A percentile compares a stretch with the other conserved stretches of the same genome.
Conservation (phyloP, 2,329 filamentous ascomycete genomes). For the Fusarium phyllophilum region DNA sequence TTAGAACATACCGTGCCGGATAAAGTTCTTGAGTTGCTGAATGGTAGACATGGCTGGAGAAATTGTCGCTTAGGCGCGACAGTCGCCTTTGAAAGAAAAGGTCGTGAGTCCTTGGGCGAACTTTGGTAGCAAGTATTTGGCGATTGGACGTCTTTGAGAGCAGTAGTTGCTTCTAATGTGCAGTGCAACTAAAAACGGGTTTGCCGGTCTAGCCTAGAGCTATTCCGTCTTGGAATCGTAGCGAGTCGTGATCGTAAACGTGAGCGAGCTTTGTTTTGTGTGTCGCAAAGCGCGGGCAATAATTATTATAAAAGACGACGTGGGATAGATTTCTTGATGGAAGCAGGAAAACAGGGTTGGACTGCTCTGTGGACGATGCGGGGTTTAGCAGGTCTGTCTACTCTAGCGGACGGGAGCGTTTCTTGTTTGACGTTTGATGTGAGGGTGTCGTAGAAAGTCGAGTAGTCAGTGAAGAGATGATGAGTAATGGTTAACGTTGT, state of each 20-base stretch:
- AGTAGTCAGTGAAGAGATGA: slow-evolving; percentile 17
- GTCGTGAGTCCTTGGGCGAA: slow-evolving; percentile 12
- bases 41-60: slow-evolving; percentile 71
- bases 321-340: slow-evolving; percentile 6
- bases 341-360: slow-evolving; percentile 25
- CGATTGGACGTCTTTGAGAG: slow-evolving; percentile 1
- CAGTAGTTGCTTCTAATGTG: background rate
- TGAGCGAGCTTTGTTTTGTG: slow-evolving; percentile 6
- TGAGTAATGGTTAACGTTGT: background rate
- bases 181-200: slow-evolving; percentile 5
- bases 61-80: slow-evolving; percentile 42
- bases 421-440: slow-evolving; percentile 22
- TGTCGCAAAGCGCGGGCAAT: slow-evolving; percentile 33
- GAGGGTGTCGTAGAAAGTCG: slow-evolving; percentile 31
- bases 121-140: background rate
- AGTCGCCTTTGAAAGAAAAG: slow-evolving; percentile 27
- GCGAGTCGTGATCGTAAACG: slow-evolving; percentile 34
- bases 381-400: slow-evolving; percentile 40
- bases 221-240: slow-evolving; percentile 27
- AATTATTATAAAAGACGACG: slow-evolving; percentile 12
- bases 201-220: slow-evolving; percentile 11
- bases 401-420: slow-evolving; percentile 31
- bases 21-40: slow-evolving; percentile 98
- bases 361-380: slow-evolving; percentile 32
- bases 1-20: slow-evolving; percentile 78